Evolutionary conservation across 768 basidiomycete species (phyloP).

Genomic region (Boletus rubescentipes): DNA sequence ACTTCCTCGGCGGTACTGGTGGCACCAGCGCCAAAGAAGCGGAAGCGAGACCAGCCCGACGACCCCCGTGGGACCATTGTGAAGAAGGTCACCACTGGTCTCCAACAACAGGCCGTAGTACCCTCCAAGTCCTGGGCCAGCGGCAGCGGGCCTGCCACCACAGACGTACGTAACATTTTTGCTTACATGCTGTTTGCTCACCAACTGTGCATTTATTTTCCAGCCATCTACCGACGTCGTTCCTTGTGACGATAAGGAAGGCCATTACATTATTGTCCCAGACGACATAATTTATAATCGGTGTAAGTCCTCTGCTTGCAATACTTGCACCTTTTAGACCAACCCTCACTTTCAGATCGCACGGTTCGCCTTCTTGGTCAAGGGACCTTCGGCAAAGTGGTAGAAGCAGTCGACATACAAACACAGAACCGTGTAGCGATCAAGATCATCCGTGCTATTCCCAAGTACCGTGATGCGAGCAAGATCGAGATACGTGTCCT

Average conservation of each 20-base stretch:
- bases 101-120: slow-evolving; percentile 50
- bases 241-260: slow-evolving; percentile 95
- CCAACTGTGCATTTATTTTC: slow-evolving; percentile 29
- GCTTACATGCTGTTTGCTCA: slow-evolving; percentile 11
- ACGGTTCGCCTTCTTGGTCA: slow-evolving; percentile 91
- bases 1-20: slow-evolving; percentile 62
- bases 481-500: slow-evolving; percentile 97
- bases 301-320: slow-evolving; percentile 49
- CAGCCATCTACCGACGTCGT: slow-evolving; percentile 66
- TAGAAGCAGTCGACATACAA: slow-evolving; percentile 83
- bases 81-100: slow-evolving; percentile 58
- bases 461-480: slow-evolving; percentile 97
- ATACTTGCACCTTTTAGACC: slow-evolving; percentile 11
- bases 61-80: slow-evolving; percentile 66
- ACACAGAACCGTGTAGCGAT: slow-evolving; percentile 84
- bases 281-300: slow-evolving; percentile 86
- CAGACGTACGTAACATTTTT: slow-evolving; percentile 56
- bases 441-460: slow-evolving; percentile 98
- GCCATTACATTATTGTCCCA: slow-evolving; percentile 93
- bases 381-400: slow-evolving; percentile 98
- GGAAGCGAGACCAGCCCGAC: slow-evolving; percentile 75
- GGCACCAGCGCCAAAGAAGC: slow-evolving; percentile 77
- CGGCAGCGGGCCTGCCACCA: slow-evolving; percentile 59
- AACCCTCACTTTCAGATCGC: slow-evolving; percentile 59
- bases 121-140: slow-evolving; percentile 66